These are phyloP conservation scores for Yarrowia porcina DNA, from an alignment of 805 yeast genomes.

Conservation along the genomic window DNA sequence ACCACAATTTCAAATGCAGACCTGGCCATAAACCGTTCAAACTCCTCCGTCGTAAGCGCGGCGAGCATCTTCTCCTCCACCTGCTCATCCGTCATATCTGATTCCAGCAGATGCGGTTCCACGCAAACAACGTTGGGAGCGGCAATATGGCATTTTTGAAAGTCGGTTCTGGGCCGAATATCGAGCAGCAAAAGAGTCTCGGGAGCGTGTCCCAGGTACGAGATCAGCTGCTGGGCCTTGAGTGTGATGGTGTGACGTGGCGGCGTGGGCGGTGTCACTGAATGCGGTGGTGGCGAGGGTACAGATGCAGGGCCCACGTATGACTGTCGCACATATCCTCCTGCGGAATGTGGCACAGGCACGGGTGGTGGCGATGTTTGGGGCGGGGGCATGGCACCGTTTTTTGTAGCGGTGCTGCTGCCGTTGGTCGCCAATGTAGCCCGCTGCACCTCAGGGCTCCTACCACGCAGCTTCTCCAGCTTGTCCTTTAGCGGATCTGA, in stretches of 20 bases:
- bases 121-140: constrained; percentile 61
- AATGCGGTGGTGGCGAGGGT: not conserved
- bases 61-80: constrained; percentile 57
- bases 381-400: not conserved
- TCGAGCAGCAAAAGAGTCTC: constrained; percentile 69
- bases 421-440: not conserved
- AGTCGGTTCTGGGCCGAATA: constrained; percentile 59
- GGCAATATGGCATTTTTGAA: constrained; percentile 60
- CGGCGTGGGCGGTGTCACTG: not conserved
- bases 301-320: not conserved
- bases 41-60: constrained; percentile 56
- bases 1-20: constrained; percentile 60
- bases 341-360: not conserved
- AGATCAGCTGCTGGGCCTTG: not conserved
- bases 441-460: constrained; percentile 20
- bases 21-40: constrained; percentile 51
- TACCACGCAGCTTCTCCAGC: constrained; percentile 17
- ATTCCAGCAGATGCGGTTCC: constrained; percentile 62
- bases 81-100: constrained; percentile 56
- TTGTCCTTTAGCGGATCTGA: constrained; percentile 11
- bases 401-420: not conserved
- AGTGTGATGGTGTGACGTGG: constrained; percentile 12
- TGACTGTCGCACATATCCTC: not conserved
- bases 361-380: not conserved
- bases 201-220: constrained; percentile 39